Evolutionary conservation across 192 early-diverging fungal genomes (phyloP), one percentile per base, ranked within the genome.

Genomic region (Coemansia furcata): DNA sequence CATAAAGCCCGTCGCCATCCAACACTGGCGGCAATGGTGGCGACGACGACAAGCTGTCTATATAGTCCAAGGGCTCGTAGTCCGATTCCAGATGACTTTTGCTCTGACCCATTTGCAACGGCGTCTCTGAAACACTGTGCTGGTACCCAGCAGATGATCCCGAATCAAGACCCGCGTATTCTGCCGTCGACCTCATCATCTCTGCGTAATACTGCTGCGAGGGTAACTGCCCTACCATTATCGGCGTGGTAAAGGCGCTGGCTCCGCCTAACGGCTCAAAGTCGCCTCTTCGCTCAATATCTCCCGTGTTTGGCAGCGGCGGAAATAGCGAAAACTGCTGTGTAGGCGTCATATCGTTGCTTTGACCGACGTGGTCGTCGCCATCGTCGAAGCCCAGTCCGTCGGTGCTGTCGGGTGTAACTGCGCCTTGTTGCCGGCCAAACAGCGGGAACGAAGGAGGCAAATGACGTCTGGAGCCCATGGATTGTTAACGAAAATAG

Each of bases 381-480:
- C 1, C 23, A 26, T 26, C 23, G 23, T 26, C 23, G 23, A 19
- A 46, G 3, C 44, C 44, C 19, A 50, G 29, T 30, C 6, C 50
- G 29, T 54, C 50, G 1, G 50, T 30, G 29, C 12, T 54, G 29
- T 54, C 50, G 50, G 50, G 50, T 11, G 50, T 29, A 32, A 32
- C 6, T 54, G 14, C 26, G 29, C 50, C 50, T 4, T 29, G 26
- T 30, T 54, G 50, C 29, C 14, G 50, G 26, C 50, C 50, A 54
- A 54, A 54, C 50, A 54, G 29, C 50, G 50, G 50, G 14, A 54
- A 54, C 29, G 50, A 15, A 3, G 50, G 50, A 11, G 50, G 50
- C 26, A 54, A 54, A 17, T 26, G 50, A 15, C 50, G 50, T 54
- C 50, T 54, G 10, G 50, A 54, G 50, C 50, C 50, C 50, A 54